A percentile compares a stretch with the other conserved stretches of the same genome.
Conservation (phyloP, 148 eudicot genomes). For the Camellia sinensis region DNA sequence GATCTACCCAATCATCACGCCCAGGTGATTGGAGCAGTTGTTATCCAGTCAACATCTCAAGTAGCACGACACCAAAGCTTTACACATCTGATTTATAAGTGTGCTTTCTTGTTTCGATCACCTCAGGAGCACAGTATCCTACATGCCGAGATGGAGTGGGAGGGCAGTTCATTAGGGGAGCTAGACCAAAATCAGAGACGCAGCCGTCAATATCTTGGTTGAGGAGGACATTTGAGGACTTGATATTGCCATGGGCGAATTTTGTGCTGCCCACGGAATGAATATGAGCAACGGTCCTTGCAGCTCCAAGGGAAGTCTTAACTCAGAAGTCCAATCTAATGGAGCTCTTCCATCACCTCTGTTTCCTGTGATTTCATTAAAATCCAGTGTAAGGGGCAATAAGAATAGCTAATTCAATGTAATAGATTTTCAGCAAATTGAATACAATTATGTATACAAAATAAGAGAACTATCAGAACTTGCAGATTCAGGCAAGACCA, state of each 20-base stretch:
- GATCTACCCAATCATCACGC: constrained; percentile 45
- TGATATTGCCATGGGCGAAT: constrained; percentile 46
- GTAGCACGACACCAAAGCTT: constrained; percentile 52
- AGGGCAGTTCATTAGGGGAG: constrained; percentile 46
- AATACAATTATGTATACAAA: background rate
- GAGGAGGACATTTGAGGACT: constrained; percentile 55
- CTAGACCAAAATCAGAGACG: constrained; percentile 44
- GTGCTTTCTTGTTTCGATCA: constrained; percentile 44
- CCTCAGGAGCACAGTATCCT: constrained; percentile 57
- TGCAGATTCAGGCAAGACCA: background rate
- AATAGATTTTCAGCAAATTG: background rate
- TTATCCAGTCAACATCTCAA: constrained; percentile 54
- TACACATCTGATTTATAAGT: constrained; percentile 55
- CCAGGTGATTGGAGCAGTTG: constrained; percentile 49
- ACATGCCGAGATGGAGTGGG: constrained; percentile 34
- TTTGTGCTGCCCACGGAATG: constrained; percentile 41
- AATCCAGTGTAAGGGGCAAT: background rate
- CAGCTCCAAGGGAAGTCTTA: constrained; percentile 48
- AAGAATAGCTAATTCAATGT: background rate
- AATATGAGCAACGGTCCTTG: constrained; percentile 44
- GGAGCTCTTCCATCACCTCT: constrained; percentile 35
- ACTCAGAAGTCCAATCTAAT: constrained; percentile 43
- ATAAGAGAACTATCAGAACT: background rate
- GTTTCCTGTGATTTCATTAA: constrained; percentile 33
- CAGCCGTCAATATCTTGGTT: constrained; percentile 40